Conservation (phyloP, 2,329 filamentous ascomycete genomes). For the Pseudogymnoascus sp. region DNA sequence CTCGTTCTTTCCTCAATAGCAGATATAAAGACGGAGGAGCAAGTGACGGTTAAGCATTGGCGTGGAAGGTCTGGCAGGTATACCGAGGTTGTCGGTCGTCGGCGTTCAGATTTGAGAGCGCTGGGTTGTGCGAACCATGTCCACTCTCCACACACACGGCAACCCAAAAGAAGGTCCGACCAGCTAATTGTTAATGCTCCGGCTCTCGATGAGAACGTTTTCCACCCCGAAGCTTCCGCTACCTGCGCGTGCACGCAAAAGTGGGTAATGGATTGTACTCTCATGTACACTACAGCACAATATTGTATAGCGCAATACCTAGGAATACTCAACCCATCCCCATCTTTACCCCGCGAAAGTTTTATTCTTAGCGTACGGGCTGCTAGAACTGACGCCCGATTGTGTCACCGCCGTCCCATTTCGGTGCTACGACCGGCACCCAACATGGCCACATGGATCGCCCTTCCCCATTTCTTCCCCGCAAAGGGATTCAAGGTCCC, state of each 20-base stretch:
- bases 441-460: background rate
- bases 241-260: background rate
- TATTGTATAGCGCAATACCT: background rate
- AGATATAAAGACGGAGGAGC: background rate
- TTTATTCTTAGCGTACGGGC: background rate
- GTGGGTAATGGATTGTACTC: background rate
- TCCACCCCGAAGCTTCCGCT: background rate
- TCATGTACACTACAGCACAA: background rate
- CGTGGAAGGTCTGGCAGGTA: background rate
- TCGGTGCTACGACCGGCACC: background rate
- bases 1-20: background rate
- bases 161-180: background rate
- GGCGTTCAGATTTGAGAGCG: background rate
- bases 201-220: background rate
- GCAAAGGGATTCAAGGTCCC: background rate
- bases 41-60: background rate
- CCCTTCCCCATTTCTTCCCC: background rate
- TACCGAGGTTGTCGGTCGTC: background rate
- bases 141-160: background rate
- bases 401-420: background rate
- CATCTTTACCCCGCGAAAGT: background rate
- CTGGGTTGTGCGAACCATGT: background rate
- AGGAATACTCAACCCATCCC: background rate
- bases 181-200: background rate
- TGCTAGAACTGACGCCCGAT: background rate